Percentiles rank a stretch among this genome's conserved stretches.
phyloP scores from a whole-genome alignment of 495 filamentous ascomycete species.

The Pyrenula massariospora region DNA sequence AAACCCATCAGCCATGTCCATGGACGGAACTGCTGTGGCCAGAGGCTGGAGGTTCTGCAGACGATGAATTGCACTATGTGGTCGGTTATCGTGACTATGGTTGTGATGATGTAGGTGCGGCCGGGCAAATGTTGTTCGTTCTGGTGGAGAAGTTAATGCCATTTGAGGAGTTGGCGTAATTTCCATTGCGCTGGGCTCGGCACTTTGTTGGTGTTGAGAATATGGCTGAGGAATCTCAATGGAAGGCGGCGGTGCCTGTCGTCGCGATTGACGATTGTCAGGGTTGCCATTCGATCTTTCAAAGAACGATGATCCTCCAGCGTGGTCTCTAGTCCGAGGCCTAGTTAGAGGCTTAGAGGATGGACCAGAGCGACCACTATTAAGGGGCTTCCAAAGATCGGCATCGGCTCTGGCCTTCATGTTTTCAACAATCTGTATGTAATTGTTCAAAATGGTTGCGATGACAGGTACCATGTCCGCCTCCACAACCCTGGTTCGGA shows the following conservation, averaged over 20 bases:
- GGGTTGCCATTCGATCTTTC: slow-evolving; percentile 22
- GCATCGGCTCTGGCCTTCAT: slow-evolving; percentile 72
- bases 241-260: slow-evolving; percentile 57
- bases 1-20: slow-evolving; percentile 67
- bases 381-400: slow-evolving; percentile 43
- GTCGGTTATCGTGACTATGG: slow-evolving; percentile 48
- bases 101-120: slow-evolving; percentile 24
- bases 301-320: slow-evolving; percentile 18
- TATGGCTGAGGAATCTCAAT: slow-evolving; percentile 62
- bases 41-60: slow-evolving; percentile 53
- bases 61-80: slow-evolving; percentile 29
- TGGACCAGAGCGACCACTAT: slow-evolving; percentile 15
- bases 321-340: slow-evolving; percentile 10
- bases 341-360: slow-evolving; percentile 26
- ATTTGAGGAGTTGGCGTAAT: slow-evolving; percentile 55
- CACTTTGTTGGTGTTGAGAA: slow-evolving; percentile 30
- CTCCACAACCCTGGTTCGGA: slow-evolving; percentile 90
- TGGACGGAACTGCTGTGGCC: slow-evolving; percentile 55
- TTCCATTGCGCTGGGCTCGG: slow-evolving; percentile 43
- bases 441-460: slow-evolving; percentile 97
- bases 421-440: slow-evolving; percentile 90
- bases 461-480: slow-evolving; percentile 99
- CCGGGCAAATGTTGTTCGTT: slow-evolving; percentile 55
- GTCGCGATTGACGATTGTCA: slow-evolving; percentile 41
- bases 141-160: slow-evolving; percentile 61